These are phyloP conservation scores for Boletus sensibilis DNA, from an alignment of 768 basidiomycete species.

Conservation along the genomic window DNA sequence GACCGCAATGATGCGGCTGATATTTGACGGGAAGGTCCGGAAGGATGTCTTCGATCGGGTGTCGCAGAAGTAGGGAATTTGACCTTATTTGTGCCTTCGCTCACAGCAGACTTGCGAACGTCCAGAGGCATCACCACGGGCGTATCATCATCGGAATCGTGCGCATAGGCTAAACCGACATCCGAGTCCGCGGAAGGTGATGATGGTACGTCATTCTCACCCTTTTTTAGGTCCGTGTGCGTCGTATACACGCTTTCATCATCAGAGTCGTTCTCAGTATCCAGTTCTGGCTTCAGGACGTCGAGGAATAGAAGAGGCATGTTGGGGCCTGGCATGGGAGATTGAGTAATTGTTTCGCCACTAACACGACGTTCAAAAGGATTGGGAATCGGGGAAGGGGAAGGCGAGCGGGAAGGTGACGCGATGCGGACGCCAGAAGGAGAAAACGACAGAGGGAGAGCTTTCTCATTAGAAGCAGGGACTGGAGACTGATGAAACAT, in stretches of 20 bases:
- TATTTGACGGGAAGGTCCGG: conserved; percentile 27
- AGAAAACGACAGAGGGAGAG: conserved; percentile 18
- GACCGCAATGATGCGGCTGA: conserved; percentile 29
- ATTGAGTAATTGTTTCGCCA: conserved; percentile 48
- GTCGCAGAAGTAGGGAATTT: conserved; percentile 35
- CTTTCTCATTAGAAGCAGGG: conserved; percentile 18
- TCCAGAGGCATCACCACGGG: conserved; percentile 32
- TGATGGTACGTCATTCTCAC: conserved; percentile 7
- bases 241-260: conserved; percentile 37
- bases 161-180: conserved; percentile 39
- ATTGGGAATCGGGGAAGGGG: conserved; percentile 68
- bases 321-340: conserved; percentile 21
- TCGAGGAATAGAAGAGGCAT: conserved; percentile 57
- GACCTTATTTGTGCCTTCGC: conserved; percentile 24
- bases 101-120: conserved; percentile 21
- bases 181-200: conserved; percentile 33
- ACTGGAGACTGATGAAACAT: conserved; percentile 2
- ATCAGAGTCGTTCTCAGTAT: conserved; percentile 29
- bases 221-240: conserved; percentile 27
- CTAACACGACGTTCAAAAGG: conserved; percentile 88
- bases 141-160: conserved; percentile 34
- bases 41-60: conserved; percentile 15
- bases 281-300: conserved; percentile 40
- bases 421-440: conserved; percentile 26
- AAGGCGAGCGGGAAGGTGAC: conserved; percentile 31